Base-by-base conservation (phyloP, 192 early-diverging fungal genomes). In the Coemansia sp. region DNA sequence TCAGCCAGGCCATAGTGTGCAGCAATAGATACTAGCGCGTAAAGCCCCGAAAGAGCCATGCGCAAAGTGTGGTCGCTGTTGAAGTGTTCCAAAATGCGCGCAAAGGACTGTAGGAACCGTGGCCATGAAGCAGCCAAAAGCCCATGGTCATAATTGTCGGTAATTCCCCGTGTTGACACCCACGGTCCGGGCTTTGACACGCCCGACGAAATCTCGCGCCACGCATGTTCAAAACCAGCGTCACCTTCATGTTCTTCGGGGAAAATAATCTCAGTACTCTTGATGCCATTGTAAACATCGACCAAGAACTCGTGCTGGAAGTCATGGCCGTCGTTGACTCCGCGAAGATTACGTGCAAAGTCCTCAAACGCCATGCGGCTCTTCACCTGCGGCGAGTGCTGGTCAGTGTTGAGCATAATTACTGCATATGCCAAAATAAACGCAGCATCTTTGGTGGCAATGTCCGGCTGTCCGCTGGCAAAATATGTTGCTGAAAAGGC, bases 351-450 rank as follows among this genome's bases (percentile, higher is more conserved):
- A 64, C 90, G 87, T 49, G 86, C 85, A 84, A 95, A 99, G 66
- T 96, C 93, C 16, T 94, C 88, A 10, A 92, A 75, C 9, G 90
- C 89, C 98, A 99, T 99, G 51, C 93, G 89, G 7, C 77, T 83
- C 80, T 92, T 81, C 22, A 97, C 93, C 83, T 94, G 94, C 50
- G 87, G 93, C 79, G 94, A 98, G 75, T 99, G 95, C 83, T 94
- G 93, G 87, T 99, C 98, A 3, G 97, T 98, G 75, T 99, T 99
- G 69, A 99, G 85, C 91, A 99, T 94, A 54, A 99, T 94, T 37
- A 98, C 87, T 1, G 97, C 93, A 64, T 91, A 99, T 0, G 96
- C 85, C 40, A 99, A 85, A 37, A 99, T 87, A 67, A 92, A 95
- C 1, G 91, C 90, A 17, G 93, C 92, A 51, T 93, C 90, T 61